Percentiles rank a stretch among this genome's conserved stretches.
These are phyloP conservation scores for Chlorella sp. DNA, from an alignment of 139 green algal species.

Conservation along the genomic window DNA sequence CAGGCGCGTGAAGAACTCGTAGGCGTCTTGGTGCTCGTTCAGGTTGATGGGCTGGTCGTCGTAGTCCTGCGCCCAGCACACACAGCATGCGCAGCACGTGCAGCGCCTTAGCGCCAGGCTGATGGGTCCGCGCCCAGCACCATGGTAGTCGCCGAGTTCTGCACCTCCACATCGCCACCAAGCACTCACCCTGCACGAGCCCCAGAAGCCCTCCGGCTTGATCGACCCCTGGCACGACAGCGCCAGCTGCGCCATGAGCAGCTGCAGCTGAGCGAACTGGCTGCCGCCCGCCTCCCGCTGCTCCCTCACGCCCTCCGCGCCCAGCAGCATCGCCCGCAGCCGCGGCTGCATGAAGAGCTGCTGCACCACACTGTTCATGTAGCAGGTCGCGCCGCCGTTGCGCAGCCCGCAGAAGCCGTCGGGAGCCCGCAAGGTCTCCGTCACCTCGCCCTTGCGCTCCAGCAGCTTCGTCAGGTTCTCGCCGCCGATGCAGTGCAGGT, in stretches of 20 bases:
- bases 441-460: not conserved
- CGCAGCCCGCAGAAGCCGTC: constrained; percentile 50
- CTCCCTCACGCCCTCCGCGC: constrained; percentile 20
- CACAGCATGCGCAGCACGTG: too few relatives aligned
- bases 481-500: constrained; percentile 18
- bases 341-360: constrained; percentile 82
- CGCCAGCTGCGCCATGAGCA: not conserved
- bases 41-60: constrained; percentile 77
- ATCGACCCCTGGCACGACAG: not conserved
- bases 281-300: constrained; percentile 35
- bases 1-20: constrained; percentile 84
- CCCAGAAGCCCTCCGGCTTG: not conserved
- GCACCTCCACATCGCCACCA: too few relatives aligned
- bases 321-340: constrained; percentile 65
- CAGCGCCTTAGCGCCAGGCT: too few relatives aligned
- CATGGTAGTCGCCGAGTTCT: too few relatives aligned
- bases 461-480: not conserved
- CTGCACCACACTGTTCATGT: constrained; percentile 95
- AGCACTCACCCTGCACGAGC: not conserved
- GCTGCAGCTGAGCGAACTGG: constrained; percentile 69
- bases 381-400: constrained; percentile 89
- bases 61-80: too few relatives aligned
- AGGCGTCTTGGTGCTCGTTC: constrained; percentile 88
- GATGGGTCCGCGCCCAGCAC: too few relatives aligned
- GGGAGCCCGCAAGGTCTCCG: constrained; percentile 6